Evolutionary conservation across 495 filamentous ascomycete species (phyloP), one percentile per base, ranked within the genome.

Genomic region (Penicillium egyptiacum): DNA sequence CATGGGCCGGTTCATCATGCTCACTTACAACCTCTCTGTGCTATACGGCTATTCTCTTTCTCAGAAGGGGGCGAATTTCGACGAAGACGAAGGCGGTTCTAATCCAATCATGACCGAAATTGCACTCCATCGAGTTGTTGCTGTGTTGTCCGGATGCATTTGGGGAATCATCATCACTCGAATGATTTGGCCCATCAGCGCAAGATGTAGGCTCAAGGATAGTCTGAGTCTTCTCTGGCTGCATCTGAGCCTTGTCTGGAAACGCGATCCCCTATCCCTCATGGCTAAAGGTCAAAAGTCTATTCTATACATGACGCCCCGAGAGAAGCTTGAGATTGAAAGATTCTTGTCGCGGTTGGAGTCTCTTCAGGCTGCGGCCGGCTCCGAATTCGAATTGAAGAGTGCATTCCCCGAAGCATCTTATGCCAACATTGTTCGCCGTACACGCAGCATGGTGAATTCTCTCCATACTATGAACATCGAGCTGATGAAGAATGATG

Each of bases 11-110:
- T 97, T 96, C 67, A 90, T 91, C 56, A 81, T 95, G 72, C 83
- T 98, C 41, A 96, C 93, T 7, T 98, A 97, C 78, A 98, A 98
- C 67, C 83, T 98, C n/a, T 93, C 90, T 6, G 91, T 90, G 14
- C 81, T 98, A 35, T 98, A 98, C 68, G 91, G 91, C 3, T 98
- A 98, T 73, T 92, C 89, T 20, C 81, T 97, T 6, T 85, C 89
- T 0, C 86, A 90, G 56, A 80, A 81, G 45, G 88, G 93, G 40
- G 84, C 87, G 22, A 79, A 84, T 14, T 73, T 82, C 48, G 90
- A 92, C 58, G 69, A 79, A 33, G 86, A 92, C 56, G 92, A 97
- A 71, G 94, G 91, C n/a, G 93, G 92, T 10, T 74, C 84, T 1
- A 75, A 87, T 46, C 94, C 94, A 0, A 80, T 91, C 20, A 96